Conservation (phyloP, 192 early-diverging fungal genomes). For the Coemansia sp. region DNA sequence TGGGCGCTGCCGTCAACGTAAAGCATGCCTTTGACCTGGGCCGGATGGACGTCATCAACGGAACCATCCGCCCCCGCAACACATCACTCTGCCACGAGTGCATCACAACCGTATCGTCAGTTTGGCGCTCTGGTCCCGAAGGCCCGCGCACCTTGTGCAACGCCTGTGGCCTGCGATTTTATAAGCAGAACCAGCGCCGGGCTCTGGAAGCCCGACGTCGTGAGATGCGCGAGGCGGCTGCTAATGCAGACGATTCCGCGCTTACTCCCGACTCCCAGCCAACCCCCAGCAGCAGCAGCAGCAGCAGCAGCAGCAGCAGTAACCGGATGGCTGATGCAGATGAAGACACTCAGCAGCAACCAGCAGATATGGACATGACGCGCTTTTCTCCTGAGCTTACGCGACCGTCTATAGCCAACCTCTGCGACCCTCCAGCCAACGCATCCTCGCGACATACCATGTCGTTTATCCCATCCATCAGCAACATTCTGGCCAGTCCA, state of each 20-base stretch:
- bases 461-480: conserved; percentile 25
- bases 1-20: conserved; percentile 49
- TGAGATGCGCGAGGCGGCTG: conserved; percentile 30
- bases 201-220: conserved; percentile 48
- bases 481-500: conserved; percentile 25
- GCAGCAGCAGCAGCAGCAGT: conserved; percentile 12
- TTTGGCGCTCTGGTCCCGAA: conserved; percentile 54
- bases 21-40: conserved; percentile 54
- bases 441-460: neutral
- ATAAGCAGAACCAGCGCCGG: conserved; percentile 55
- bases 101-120: conserved; percentile 53
- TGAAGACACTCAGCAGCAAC: conserved; percentile 2
- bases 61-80: conserved; percentile 50
- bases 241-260: neutral
- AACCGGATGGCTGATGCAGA: conserved; percentile 11
- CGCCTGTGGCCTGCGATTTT: conserved; percentile 61
- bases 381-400: conserved; percentile 15
- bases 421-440: conserved; percentile 14
- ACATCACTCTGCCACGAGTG: conserved; percentile 55
- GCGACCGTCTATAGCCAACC: conserved; percentile 33
- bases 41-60: conserved; percentile 52
- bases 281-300: conserved; percentile 7
- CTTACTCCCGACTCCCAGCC: neutral
- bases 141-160: conserved; percentile 59
- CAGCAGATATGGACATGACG: neutral